Base-by-base conservation (phyloP, 208 protist genomes). In the Crithidia fasciculata region DNA sequence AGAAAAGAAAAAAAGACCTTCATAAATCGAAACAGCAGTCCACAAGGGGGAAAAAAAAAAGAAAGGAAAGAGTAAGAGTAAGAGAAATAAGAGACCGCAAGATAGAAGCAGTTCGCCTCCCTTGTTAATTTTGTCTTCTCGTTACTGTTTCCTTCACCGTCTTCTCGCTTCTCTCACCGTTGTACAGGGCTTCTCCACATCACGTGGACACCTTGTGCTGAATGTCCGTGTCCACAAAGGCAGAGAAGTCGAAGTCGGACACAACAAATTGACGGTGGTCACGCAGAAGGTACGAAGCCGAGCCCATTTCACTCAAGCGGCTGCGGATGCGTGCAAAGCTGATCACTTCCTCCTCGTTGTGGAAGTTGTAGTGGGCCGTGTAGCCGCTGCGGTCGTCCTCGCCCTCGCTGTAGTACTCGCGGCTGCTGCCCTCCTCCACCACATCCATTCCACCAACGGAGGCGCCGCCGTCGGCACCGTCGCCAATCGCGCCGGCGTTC, bases 341-440 rank as follows among this genome's bases (percentile, higher is more conserved):
- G 47, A 94, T 69, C 2, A 90, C n/a, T 62, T 96, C 91, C 69
- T 96, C 88, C 57, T 85, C 80, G 62, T 94, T 94, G 8, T 76
- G 74, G 73, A 96, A 96, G 52, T 72, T 76, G 73, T 90, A 89
- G 28, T 74, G 18, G 0, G 88, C 83, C 19, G 55, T 68, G 70
- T 89, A 86, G 44, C 88, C 85, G 69, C 88, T 95, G 19, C 91
- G 82, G 15, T 96, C 91, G 71, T 96, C 91, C 59, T 90, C 87
- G 15, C 88, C 91, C 62, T 96, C 89, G 56, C 76, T 92, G 81
- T 94, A 96, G 70, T 77, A 87, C 59, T 74, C 58, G 18, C 55
- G 19, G 41, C 56, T 8, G 47, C 44, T 54, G 61, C 15, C 57
- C 39, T 55, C 55, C 43, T 40, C 60, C n/a, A 40, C 28, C 15